Base-by-base conservation (phyloP, 352 stramenopile species). In the Phytophthora europaea region DNA sequence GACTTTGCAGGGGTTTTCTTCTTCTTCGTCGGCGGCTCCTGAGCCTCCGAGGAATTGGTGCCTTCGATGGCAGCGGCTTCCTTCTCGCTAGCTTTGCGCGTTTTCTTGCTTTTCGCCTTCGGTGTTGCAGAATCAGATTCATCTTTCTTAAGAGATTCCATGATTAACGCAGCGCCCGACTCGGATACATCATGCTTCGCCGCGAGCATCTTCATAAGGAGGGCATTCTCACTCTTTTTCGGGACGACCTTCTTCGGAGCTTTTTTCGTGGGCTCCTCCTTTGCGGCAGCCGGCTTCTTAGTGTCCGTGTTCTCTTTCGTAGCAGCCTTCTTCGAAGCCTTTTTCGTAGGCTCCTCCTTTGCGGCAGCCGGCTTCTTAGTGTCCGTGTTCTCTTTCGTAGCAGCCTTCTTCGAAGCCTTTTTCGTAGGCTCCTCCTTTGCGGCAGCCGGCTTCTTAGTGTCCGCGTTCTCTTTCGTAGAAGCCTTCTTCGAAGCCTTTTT, bases 201-300 rank as follows among this genome's bases (percentile, higher is more conserved):
- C 9, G 72, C 75, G 52, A 69, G 61, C 75, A 82, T 82, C 34
- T 78, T 68, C 40, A 78, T 69, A 40, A 82, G 26, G 0, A 82
- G 43, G 61, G 54, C 72, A 53, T 82, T 82, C 26, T 57, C 67
- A 31, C 75, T 82, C 43, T 78, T 82, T 45, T 75, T 79, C 15
- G 67, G 34, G 15, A 15, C n/a, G 31, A 33, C 23, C 58, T 79
- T 78, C 50, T 78, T 77, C 12, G 58, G 10, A 2, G 38, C 59
- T 6, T 62, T 78, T 45, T 61, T 70, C 4, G n/a, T 23, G 3
- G 36, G 13, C 31, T 71, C 38, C 20, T 72, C 55, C 22, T 67
- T 65, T 3, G 48, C 56, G 31, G n/a, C 52, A 36, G 18, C 38
- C 9, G 61, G 9, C 13, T 56, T 67, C 60, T 65, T 69, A 22